phyloP scores from a whole-genome alignment of 257 asterid species.

The Plectranthus barbatus region DNA sequence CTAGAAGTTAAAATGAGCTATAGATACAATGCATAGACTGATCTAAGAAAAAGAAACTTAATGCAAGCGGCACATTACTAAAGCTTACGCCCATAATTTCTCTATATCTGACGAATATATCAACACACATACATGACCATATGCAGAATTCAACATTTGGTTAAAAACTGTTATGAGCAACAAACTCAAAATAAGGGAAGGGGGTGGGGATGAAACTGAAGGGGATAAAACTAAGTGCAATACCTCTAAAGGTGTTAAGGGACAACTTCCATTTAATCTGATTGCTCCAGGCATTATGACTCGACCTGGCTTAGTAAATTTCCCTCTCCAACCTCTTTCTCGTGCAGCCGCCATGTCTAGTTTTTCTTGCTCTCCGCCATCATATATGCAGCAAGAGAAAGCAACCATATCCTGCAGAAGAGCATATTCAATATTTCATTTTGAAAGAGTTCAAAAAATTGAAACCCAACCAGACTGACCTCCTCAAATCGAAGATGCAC shows the following conservation, averaged over 20 bases:
- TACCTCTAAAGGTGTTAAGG: constrained; percentile 96
- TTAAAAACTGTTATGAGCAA: background rate
- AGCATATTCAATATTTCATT: constrained; percentile 12
- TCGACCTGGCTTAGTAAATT: constrained; percentile 87
- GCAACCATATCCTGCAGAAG: constrained; percentile 95
- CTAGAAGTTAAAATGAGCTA: background rate
- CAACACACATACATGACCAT: background rate
- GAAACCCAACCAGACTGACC: constrained; percentile 45
- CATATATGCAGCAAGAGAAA: constrained; percentile 90
- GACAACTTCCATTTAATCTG: constrained; percentile 89
- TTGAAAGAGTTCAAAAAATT: background rate
- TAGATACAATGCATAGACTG: background rate
- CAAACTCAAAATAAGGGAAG: background rate
- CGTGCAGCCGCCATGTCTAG: constrained; percentile 95
- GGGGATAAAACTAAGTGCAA: background rate
- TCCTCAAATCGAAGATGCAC: constrained; percentile 99
- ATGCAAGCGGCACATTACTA: background rate
- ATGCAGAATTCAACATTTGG: background rate
- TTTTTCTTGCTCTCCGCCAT: constrained; percentile 84
- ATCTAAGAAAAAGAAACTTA: background rate
- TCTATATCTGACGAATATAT: background rate
- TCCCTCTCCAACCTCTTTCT: constrained; percentile 98
- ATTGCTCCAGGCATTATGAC: constrained; percentile 75
- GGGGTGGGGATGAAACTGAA: background rate
- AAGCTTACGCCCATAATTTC: background rate